Evolutionary conservation across 2,329 filamentous ascomycete genomes (phyloP), one percentile per base, ranked within the genome.

Genomic region (Phialophora chinensis): DNA sequence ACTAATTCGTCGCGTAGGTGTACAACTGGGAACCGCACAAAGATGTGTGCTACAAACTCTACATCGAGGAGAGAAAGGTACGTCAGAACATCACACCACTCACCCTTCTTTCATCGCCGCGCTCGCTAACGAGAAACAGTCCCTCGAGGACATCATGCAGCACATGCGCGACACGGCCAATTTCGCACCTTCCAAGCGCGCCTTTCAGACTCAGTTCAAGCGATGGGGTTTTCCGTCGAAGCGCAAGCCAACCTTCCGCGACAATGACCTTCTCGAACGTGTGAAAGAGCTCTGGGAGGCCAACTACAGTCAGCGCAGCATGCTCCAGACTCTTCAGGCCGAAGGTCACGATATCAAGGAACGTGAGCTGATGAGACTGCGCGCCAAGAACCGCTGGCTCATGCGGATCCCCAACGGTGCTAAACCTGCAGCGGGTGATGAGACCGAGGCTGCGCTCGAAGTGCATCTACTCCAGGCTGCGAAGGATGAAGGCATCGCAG

Each of bases 221-320:
- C 84, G 87, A 75, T 95, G 92, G 92, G 85, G 87, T 7, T 94
- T 95, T 72, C 91, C 91, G 14, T 86, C 85, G 65, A 92, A 92
- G 76, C 88, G 91, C 72, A 88, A 89, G 66, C 88, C 88, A 0
- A 88, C 88, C 1, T 87, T 92, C 74, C 90, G 90, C 74, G 90
- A 92, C 75, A 81, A 83, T 14, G 81, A 81, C 27, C 84, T 94
- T 7, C 86, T 91, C 49, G 85, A 84, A 20, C 87, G 91, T 33
- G 85, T 94, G 67, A 88, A 88, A 74, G 86, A 93, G 78, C 82
- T 95, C 73, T 95, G 91, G 91, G 88, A 91, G 75, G 83, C 81
- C 72, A 95, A 94, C 74, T 83, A 87, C 14, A 84, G 82, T 20
- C 90, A 93, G 76, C 85, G 85, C 66, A 89, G 93, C 71, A 95